Base-by-base conservation (phyloP, 2,329 filamentous ascomycete species). In the Monosporascus sp. region DNA sequence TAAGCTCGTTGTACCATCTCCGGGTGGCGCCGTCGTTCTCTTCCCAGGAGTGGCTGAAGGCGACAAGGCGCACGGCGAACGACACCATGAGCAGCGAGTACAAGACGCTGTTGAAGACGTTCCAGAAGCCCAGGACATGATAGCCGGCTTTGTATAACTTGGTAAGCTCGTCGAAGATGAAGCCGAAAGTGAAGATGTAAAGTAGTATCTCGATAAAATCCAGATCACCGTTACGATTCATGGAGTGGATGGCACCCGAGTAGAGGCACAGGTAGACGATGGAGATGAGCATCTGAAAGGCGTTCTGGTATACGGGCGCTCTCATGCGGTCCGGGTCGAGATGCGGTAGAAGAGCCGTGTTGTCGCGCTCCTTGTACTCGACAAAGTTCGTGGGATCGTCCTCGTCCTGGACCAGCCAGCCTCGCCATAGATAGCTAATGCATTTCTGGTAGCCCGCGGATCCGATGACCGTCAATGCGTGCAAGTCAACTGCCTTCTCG, bases 401-500 rank as follows among this genome's bases (percentile, higher is more conserved):
- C 63, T 97, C 91, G 60, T 97, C 91, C 69, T 99, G 94, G n/a
- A 96, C 86, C 8, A 97, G 78, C 94, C 94, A 99, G 22, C 94
- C 94, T 57, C 85, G 84, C 94, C 94, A 99, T 8, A 99, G 84
- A 66, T 95, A 91, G 57, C 80, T 84, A 64, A 97, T 91, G 67
- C 93, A 97, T 73, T 95, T 96, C 61, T 97, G 94, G 70, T 97
- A 99, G 26, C 94, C 93, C 0, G 90, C 91, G 1, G 89, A 93
- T 2, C 91, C 91, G 57, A 97, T 97, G 48, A 99, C 85, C 16
- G 82, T 80, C 46, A 97, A 77, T 1, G 93, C 91, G 68, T 99
- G 94, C 26, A 97, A 74, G 64, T 99, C 94, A 37, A 97, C 91
- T 0, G 94, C 90, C 65, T 91, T 89, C 70, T 99, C 94, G 55